A percentile compares a stretch with the other conserved stretches of the same genome.
Evolutionary conservation across 1,284 basidiomycete genomes (phyloP).

Genomic region (Naganishia sp.): DNA sequence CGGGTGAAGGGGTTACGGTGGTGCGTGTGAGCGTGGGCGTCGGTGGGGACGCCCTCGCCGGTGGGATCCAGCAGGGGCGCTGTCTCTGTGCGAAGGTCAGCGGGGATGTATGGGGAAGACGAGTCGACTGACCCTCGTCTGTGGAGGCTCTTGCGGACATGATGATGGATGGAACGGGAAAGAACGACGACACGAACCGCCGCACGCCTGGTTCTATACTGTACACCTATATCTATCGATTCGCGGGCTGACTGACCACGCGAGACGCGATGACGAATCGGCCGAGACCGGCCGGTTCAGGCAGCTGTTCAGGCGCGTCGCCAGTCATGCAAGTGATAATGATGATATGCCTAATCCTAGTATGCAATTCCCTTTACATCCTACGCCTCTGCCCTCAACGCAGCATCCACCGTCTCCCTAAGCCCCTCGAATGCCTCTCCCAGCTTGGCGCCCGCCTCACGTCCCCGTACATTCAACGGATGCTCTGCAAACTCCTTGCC

Average conservation of each 20-base stretch:
- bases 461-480: conserved; percentile 19
- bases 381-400: background rate
- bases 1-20: conserved; percentile 43
- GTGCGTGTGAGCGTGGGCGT: conserved; percentile 33
- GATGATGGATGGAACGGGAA: conserved; percentile 14
- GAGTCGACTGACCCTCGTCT: conserved; percentile 48
- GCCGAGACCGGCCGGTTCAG: no score
- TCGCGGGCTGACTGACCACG: background rate
- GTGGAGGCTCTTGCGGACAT: conserved; percentile 53
- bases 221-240: no score
- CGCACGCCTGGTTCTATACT: no score
- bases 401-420: conserved; percentile 21
- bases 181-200: no score
- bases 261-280: conserved; percentile 3
- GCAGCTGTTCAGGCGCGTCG: no score
- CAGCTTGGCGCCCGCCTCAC: conserved; percentile 25
- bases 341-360: background rate
- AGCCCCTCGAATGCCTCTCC: conserved; percentile 30
- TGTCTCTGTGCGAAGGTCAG: conserved; percentile 45
- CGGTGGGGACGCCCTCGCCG: conserved; percentile 26
- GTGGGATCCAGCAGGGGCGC: conserved; percentile 48
- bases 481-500: conserved; percentile 28
- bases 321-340: no score
- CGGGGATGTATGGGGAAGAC: no score
- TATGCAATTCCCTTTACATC: background rate